These are phyloP conservation scores for Triangularia setosa DNA, from an alignment of 2,329 filamentous ascomycete genomes.

Conservation along the genomic window DNA sequence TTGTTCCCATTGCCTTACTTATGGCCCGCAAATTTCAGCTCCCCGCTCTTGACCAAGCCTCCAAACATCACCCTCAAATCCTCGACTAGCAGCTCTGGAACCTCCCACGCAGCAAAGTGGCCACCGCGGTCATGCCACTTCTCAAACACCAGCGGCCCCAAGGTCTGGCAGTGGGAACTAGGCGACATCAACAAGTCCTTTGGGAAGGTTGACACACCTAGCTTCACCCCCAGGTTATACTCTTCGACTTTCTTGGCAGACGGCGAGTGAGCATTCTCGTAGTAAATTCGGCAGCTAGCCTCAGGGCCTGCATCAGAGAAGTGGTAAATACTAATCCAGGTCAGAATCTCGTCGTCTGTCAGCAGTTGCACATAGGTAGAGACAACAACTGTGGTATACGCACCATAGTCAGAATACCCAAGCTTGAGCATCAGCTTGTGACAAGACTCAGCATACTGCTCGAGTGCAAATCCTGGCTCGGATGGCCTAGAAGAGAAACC, in stretches of 20 bases:
- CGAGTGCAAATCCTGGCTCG: slow-evolving; percentile 50
- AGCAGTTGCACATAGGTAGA: slow-evolving; percentile 39
- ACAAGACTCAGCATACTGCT: slow-evolving; percentile 53
- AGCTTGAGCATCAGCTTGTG: slow-evolving; percentile 67
- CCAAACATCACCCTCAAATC: slow-evolving; percentile 59
- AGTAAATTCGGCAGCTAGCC: slow-evolving; percentile 67
- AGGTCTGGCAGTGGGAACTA: slow-evolving; percentile 51
- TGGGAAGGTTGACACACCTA: slow-evolving; percentile 54
- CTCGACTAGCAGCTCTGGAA: slow-evolving; percentile 46
- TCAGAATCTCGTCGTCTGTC: slow-evolving; percentile 68
- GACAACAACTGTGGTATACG: slow-evolving; percentile 24
- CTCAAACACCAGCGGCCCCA: slow-evolving; percentile 59
- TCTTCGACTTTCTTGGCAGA: slow-evolving; percentile 17
- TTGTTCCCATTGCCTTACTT: not conserved
- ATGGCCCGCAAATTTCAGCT: not conserved
- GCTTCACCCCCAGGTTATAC: slow-evolving; percentile 41
- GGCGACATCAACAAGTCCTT: slow-evolving; percentile 54
- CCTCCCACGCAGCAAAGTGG: slow-evolving; percentile 60
- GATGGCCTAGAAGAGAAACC: slow-evolving; percentile 42
- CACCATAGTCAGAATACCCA: slow-evolving; percentile 59
- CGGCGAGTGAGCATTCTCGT: slow-evolving; percentile 52
- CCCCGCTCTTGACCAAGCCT: not conserved
- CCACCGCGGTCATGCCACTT: slow-evolving; percentile 48
- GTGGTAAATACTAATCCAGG: slow-evolving; percentile 70
- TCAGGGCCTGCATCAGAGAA: slow-evolving; percentile 67